Base-by-base conservation (phyloP, 148 eudicot species). In the Rhododendron vialii region DNA sequence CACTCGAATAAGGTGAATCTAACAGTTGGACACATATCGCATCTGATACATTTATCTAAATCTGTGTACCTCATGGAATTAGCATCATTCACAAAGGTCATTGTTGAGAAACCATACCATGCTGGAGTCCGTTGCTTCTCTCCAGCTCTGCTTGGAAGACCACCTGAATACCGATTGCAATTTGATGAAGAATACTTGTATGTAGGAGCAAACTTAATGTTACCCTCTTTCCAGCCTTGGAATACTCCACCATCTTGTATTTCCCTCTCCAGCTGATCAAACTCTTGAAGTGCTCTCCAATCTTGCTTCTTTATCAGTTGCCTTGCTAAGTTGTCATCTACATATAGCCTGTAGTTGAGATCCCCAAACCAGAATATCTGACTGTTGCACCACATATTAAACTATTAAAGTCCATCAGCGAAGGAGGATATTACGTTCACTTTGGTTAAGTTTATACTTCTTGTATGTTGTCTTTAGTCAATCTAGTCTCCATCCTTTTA, bases 41-140 rank as follows among this genome's bases (percentile, higher is more conserved):
- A 7, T 41, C 45, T 0, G 45, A 41, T 41, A 5, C 7, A 7
- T 41, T 41, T 41, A 41, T 41, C 45, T 41, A 41, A 41, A 41
- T 63, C 69, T 2, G 24, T 63, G 28, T 63, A 6, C 11, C 2
- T 1, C 3, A 22, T 24, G 35, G 17, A 84, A 18, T 41, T 26
- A 83, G 53, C 36, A 75, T 22, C 12, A 85, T 22, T n/a, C 0
- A 22, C 26, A n/a, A 76, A 50, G 8, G 65, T 85, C 24, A 43
- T 30, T 78, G 50, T 47, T 81, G 20, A 82, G 59, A 67, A 74
- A 71, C 33, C 53, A 47, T 90, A 93, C 95, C 95, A 93, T 81
- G 95, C 94, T 76, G 95, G 95, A 79, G 95, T 92, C 53, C 95
- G 89, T 84, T 88, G 95, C 88, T 93, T 93, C 76, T 93, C 95